Base-by-base conservation (phyloP, 169 alveolate species). In the Plasmodium gaboni region DNA sequence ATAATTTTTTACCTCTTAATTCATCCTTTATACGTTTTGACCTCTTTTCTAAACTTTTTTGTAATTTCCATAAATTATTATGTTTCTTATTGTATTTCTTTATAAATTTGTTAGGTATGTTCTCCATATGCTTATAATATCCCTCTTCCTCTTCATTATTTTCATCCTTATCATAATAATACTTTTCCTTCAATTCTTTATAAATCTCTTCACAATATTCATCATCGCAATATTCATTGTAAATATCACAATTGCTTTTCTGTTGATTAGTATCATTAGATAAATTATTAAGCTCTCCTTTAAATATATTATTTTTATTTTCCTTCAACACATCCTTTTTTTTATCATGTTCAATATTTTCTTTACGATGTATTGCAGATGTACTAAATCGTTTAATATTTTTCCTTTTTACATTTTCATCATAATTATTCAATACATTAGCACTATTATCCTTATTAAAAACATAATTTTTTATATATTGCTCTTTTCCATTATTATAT, bases 121-220 rank as follows among this genome's bases (percentile, higher is more conserved):
- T 19, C 50, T 3, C 19, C 15, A 28, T 22, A 22, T 32, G 50
- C 17, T 1, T 28, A 63, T 26, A 55, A 26, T 64, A 12, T 65
- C 12, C 44, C 13, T 55, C 67, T 48, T 15, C 68, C 67, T 59
- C 55, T 48, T n/a, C 71, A 60, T 38, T 71, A 70, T 48, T 6
- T 69, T 88, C 74, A 24, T 78, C 53, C 70, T 87, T 86, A 76
- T 74, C 73, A 61, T 71, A 74, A 74, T 73, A 71, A 88, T 85
- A 85, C 51, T 38, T 67, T 70, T 80, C 89, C 55, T 67, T 78
- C 13, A 78, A 53, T 32, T 80, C 83, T 53, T 74, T 46, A 67
- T 92, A 57, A 74, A 80, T 9, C 48, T 80, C 90, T 57, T 80
- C 90, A 59, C 57, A 78, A 38, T 67, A 32, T 42, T 38, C 93